Conservation (phyloP, 2,329 filamentous ascomycete species). For the Exophiala aquamarina region DNA sequence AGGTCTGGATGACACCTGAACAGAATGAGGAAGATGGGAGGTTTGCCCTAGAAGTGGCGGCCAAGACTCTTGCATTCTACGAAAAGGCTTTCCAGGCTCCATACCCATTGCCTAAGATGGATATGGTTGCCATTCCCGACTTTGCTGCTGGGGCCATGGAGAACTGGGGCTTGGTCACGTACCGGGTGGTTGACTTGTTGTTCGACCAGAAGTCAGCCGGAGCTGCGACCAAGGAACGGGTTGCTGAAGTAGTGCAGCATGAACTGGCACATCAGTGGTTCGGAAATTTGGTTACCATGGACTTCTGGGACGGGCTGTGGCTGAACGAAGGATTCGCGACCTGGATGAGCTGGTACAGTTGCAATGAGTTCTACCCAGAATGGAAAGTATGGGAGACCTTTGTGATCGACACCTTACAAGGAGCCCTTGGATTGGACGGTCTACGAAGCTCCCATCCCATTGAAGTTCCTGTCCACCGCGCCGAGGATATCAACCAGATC, state of each 20-base stretch:
- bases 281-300: conserved; percentile 95
- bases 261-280: conserved; percentile 98
- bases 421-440: conserved; percentile 83
- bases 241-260: conserved; percentile 94
- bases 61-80: conserved; percentile 88
- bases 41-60: conserved; percentile 87
- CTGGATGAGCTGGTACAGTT: conserved; percentile 92
- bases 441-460: conserved; percentile 94
- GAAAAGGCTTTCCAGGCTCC: conserved; percentile 88
- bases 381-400: conserved; percentile 99
- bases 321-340: conserved; percentile 92
- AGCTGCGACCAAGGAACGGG: conserved; percentile 84
- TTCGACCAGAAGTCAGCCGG: conserved; percentile 90
- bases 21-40: conserved; percentile 86
- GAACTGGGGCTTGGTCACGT: conserved; percentile 96
- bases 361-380: conserved; percentile 92
- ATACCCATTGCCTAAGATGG: conserved; percentile 91
- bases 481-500: conserved; percentile 96
- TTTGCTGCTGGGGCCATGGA: conserved; percentile 97
- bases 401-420: conserved; percentile 87
- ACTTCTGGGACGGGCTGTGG: conserved; percentile 98
- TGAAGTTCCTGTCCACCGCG: conserved; percentile 91
- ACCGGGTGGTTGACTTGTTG: conserved; percentile 86
- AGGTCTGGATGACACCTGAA: conserved; percentile 90
- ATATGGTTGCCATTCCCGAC: conserved; percentile 94